Percentiles rank a stretch among this genome's conserved stretches.
Evolutionary conservation across 23 red algal genomes (phyloP).

Genomic region (Gracilariopsis chorda): DNA sequence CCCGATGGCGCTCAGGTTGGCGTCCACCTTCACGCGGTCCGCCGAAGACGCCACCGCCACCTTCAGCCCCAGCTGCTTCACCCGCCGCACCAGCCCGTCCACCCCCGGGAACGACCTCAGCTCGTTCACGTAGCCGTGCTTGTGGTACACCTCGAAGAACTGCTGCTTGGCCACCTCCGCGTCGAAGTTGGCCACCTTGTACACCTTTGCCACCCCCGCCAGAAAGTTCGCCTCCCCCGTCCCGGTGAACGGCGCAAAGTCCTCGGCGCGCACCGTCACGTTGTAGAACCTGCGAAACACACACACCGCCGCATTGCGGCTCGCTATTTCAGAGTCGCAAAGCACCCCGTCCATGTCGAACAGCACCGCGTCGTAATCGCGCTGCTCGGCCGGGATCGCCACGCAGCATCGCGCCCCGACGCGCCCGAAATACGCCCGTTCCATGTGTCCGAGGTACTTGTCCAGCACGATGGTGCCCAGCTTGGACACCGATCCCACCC

Average conservation of each 20-base stretch:
- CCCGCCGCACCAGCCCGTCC: constrained; percentile 20
- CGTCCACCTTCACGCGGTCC: constrained; percentile 85
- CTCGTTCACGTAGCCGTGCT: constrained; percentile 25
- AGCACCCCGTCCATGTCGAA: constrained; percentile 98
- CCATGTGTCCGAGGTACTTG: constrained; percentile 45
- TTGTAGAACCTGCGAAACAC: constrained; percentile 54
- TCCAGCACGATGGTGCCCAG: constrained; percentile 59
- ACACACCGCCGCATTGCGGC: constrained; percentile 44
- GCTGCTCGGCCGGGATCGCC: background rate
- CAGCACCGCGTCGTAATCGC: constrained; percentile 71
- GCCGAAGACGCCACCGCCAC: constrained; percentile 82
- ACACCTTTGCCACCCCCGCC: constrained; percentile 64
- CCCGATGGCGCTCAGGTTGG: constrained; percentile 78
- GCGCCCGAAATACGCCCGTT: constrained; percentile 43
- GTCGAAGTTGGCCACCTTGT: constrained; percentile 61
- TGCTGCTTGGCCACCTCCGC: constrained; percentile 61
- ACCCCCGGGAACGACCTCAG: constrained; percentile 63
- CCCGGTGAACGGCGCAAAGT: constrained; percentile 92
- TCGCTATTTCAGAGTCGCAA: constrained; percentile 77
- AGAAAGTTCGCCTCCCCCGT: constrained; percentile 84
- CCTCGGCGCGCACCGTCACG: constrained; percentile 31
- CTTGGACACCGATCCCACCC: constrained; percentile 43
- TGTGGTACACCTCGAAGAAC: constrained; percentile 82
- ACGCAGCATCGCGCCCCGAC: background rate
- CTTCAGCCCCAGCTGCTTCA: constrained; percentile 56